These are phyloP conservation scores for Pichia deserticola DNA, from an alignment of 805 yeast genomes.

Conservation along the genomic window DNA sequence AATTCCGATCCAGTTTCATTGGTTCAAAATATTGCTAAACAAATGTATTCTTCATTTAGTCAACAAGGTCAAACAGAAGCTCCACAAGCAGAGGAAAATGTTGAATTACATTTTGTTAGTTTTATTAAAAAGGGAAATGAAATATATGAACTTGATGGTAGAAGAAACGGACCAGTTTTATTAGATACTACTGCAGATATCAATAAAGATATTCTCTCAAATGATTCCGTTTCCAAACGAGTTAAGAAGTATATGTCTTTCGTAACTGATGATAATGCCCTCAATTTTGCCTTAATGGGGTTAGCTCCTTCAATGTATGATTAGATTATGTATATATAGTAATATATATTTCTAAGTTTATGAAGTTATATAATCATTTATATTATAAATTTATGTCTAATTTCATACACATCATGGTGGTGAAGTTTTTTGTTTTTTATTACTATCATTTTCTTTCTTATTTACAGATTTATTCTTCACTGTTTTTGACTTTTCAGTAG, in stretches of 20 bases:
- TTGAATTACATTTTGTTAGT: constrained; percentile 71
- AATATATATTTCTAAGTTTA: too few relatives aligned
- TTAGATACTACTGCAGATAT: constrained; percentile 24
- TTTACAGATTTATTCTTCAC: not conserved
- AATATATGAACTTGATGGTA: constrained; percentile 82
- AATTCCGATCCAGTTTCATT: constrained; percentile 16
- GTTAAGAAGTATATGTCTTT: constrained; percentile 61
- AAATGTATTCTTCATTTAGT: constrained; percentile 37
- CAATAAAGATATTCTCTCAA: constrained; percentile 44
- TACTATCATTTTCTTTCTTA: not conserved
- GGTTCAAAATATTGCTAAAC: constrained; percentile 19
- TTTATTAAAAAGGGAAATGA: constrained; percentile 50
- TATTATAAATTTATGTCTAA: not conserved
- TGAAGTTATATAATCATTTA: too few relatives aligned
- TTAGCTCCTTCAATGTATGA: constrained; percentile 43
- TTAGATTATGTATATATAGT: too few relatives aligned
- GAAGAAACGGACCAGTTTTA: constrained; percentile 68
- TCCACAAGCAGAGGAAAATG: constrained; percentile 47
- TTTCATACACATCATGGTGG: not conserved
- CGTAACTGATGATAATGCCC: constrained; percentile 50
- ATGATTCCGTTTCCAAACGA: constrained; percentile 41
- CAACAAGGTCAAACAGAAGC: constrained; percentile 59
- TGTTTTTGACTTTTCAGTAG: not conserved
- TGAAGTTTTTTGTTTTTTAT: not conserved
- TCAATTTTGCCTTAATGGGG: constrained; percentile 73